Evolutionary conservation across 2,329 filamentous ascomycete genomes (phyloP), one percentile per base, ranked within the genome.

Genomic region (Diaporthe vaccinii): DNA sequence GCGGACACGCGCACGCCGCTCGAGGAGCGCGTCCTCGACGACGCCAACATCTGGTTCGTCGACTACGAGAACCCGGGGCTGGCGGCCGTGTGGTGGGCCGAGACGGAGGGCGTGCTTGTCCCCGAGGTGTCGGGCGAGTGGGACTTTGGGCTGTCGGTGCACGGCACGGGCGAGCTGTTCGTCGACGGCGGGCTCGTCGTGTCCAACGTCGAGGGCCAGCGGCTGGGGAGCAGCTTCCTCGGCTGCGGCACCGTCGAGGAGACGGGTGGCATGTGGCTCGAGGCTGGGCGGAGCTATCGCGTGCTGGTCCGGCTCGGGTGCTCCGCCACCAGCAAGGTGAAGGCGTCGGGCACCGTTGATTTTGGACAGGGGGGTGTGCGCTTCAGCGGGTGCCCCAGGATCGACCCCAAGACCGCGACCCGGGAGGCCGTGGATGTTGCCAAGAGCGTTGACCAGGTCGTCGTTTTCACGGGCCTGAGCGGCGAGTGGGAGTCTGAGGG

Each of bases 401-500:
- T 78, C 39, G 72, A 79, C 39, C 53, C 53, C 8, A 25, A 55
- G 12, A 28, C 25, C 0, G 78, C 76, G 55, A 41, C 79, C 9
- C 49, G 53, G 65, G 77, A 89, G 76, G 91, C 90, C 5, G 88
- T 89, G 12, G 83, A 87, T 20, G 83, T 88, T 17, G 91, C 91
- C n/a, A 85, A 86, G 77, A 84, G 87, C 20, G 86, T 87, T 0
- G 90, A 92, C 55, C 88, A 91, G 76, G 91, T 91, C 22, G 84
- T 93, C 28, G 82, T 92, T 15, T 89, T 91, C 76, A 88, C 89
- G 14, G 91, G 91, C 17, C 84, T 91, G 36, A 91, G 92, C 78
- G 86, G 76, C 17, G 82, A 84, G 61, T 84, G 82, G 81, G 83
- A 84, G 76, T 80, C 80, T 1, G 84, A 85, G 76, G 80, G 80